Percentiles rank a stretch among this genome's conserved stretches.
phyloP scores from a whole-genome alignment of 768 basidiomycete species.

The Phlegmacium glaucopus region DNA sequence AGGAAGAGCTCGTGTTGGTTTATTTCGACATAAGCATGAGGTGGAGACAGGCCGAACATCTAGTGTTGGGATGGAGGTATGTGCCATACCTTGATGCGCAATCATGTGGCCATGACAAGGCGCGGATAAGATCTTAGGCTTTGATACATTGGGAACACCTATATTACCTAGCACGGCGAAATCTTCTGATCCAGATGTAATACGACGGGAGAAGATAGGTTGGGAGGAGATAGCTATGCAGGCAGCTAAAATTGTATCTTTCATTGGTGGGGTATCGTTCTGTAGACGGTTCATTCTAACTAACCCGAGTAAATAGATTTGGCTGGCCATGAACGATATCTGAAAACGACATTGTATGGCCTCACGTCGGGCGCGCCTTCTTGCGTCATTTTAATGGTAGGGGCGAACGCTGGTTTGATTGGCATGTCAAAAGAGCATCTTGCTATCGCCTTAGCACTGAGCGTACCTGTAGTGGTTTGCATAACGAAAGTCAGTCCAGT shows the following conservation, averaged over 20 bases:
- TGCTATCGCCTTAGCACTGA: conserved; percentile 89
- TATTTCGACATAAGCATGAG: conserved; percentile 98
- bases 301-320: conserved; percentile 51
- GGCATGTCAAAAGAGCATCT: conserved; percentile 97
- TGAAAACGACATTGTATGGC: conserved; percentile 93
- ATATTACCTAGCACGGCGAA: conserved; percentile 68
- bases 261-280: conserved; percentile 58
- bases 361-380: conserved; percentile 92
- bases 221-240: conserved; percentile 95
- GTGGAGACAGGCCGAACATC: conserved; percentile 94
- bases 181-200: conserved; percentile 56
- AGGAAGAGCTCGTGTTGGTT: conserved; percentile 77
- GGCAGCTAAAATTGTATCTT: conserved; percentile 90
- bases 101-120: conserved; percentile 1
- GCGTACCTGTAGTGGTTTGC: conserved; percentile 90
- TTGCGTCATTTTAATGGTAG: conserved; percentile 90
- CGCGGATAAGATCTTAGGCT: conserved; percentile 74
- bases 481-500: conserved; percentile 75
- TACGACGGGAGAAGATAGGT: conserved; percentile 81
- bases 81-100: conserved; percentile 10
- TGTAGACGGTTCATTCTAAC: not conserved
- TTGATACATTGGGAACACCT: conserved; percentile 70
- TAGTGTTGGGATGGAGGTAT: conserved; percentile 94
- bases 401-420: conserved; percentile 89
- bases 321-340: conserved; percentile 92